Evolutionary conservation across 192 early-diverging fungal species (phyloP), one percentile per base, ranked within the genome.

Genomic region (Backusella parvicylindrica): DNA sequence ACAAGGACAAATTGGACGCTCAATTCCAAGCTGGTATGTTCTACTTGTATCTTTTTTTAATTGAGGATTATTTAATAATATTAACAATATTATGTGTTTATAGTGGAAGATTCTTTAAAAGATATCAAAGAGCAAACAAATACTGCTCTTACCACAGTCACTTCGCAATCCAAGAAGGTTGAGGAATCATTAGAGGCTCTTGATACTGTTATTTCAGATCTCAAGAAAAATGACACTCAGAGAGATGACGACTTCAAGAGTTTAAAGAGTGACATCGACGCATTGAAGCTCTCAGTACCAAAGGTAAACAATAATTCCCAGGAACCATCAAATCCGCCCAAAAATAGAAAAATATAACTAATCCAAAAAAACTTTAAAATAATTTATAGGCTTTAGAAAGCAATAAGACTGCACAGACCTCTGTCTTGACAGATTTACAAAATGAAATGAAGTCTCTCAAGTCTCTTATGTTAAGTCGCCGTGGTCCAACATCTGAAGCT

Each of bases 361-460:
- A 64, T 50, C 9, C 9, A 64, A 69, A 56, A 35, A 33, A 56
- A 41, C 47, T 28, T 38, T 21, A 11, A 37, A 35, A 18, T n/a
- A n/a, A n/a, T n/a, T n/a, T n/a, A 6, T 77, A 93, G 91, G 73
- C 95, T 70, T 79, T 96, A 75, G 91, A 94, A 36, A 88, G 89
- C 71, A 86, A 82, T 67, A 93, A 92, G 72, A 91, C 94, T 33
- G 83, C 88, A 8, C 92, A 96, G 76, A 77, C 81, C 7, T 80
- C 84, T 43, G 82, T 90, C 11, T 77, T 95, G 69, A 80, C 82
- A 35, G 95, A 98, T 37, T 85, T 99, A 26, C 98, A 99, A 83
- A 87, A 87, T 26, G 98, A 99, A 80, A 89, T 99, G 80, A 97
- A 96, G 79, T 95, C 93, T 23, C 86, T 99, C 38, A 95, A 97